Evolutionary conservation across 106 monocot genomes (phyloP), one percentile per base, ranked within the genome.

Genomic region (Dendrobium chrysotoxum): DNA sequence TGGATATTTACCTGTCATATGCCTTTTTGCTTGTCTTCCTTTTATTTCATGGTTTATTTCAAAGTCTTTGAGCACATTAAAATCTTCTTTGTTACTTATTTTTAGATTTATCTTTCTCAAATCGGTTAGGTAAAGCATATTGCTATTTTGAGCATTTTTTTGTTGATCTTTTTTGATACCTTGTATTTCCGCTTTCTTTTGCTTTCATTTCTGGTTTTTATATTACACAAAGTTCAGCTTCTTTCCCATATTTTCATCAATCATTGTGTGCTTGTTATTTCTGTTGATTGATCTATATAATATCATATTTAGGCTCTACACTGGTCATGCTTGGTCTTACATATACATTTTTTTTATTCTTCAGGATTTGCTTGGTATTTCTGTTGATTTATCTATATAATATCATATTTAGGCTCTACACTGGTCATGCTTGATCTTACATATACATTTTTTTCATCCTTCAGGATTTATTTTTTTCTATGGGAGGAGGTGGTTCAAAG

Each of bases 401-500:
- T 61, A 61, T 7, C 61, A n/a, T 23, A 61, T 31, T 28, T 28
- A 31, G 26, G 31, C 30, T 31, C 30, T 28, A 12, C 30, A 73
- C 73, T 21, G 12, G 21, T 70, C 40, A 20, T 73, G 40, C 40
- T 73, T 41, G 13, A 4, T 31, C 38, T 71, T 23, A 71, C 30
- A 73, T 16, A 74, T 42, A 42, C 17, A 42, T n/a, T 41, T 23
- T 20, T 74, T 42, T 40, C 21, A 74, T 20, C 39, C 41, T 21
- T 5, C 42, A 41, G 74, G 20, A 42, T 74, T 40, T 21, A 5
- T 6, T 6, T 40, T 74, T 42, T 41, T 41, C 74, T 74, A 74
- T 74, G 74, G 74, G 74, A 74, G 74, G 74, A 40, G 41, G 74
- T 42, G 74, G 74, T 74, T 74, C 74, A 74, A 74, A 40, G 41